Evolutionary conservation across 441 rosid genomes (phyloP).

Genomic region (Raphanus hybrid): DNA sequence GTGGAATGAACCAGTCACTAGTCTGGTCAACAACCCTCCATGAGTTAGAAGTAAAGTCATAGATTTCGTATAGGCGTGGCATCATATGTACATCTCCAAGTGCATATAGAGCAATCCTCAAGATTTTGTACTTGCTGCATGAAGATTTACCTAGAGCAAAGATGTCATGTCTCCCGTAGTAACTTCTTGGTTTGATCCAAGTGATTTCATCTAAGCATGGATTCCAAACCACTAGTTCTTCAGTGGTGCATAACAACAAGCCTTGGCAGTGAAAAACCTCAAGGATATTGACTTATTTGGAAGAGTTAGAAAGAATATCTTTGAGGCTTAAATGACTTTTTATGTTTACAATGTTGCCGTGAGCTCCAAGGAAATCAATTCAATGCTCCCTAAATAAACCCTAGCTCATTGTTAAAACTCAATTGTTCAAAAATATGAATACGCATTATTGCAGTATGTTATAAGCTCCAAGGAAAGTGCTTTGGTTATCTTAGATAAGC

Average conservation of each 20-base stretch:
- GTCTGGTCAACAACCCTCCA: conserved; percentile 12
- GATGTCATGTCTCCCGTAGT: neutral
- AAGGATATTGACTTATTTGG: neutral
- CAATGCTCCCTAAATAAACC: neutral
- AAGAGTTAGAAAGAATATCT: neutral
- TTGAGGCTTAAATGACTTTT: conserved; percentile 1
- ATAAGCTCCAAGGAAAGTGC: too few species aligned
- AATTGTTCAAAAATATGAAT: neutral
- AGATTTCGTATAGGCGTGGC: neutral
- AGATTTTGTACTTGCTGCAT: conserved; percentile 11
- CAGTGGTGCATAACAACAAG: conserved; percentile 17
- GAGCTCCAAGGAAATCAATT: neutral
- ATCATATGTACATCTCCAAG: neutral
- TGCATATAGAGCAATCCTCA: neutral
- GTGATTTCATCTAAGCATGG: neutral
- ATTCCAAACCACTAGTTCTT: conserved; percentile 20
- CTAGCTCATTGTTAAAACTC: neutral
- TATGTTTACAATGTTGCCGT: neutral
- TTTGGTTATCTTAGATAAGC: neutral
- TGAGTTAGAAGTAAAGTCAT: conserved; percentile 19
- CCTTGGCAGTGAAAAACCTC: neutral
- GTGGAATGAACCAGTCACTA: neutral
- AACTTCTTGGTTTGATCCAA: conserved; percentile 6
- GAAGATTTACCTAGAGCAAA: neutral
- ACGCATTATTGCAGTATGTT: too few species aligned